Percentiles rank a stretch among this genome's conserved stretches.
phyloP scores from a whole-genome alignment of 371 early-diverging fungal genomes.

The Actinomucor elegans region DNA sequence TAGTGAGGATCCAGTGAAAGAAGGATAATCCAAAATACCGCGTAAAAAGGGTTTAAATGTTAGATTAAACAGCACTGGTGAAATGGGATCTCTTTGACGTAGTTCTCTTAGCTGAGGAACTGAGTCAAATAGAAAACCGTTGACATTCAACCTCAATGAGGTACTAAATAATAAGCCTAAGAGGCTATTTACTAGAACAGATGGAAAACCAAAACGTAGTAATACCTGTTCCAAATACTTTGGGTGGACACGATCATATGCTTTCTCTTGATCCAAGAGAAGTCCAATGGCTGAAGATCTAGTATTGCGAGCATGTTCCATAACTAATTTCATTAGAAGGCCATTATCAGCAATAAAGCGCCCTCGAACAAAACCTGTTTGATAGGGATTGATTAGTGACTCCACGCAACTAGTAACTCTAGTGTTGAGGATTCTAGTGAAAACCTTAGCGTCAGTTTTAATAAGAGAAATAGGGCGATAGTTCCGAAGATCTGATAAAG shows the following conservation, averaged over 20 bases:
- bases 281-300: not conserved
- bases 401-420: not conserved
- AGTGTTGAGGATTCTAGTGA: slow-evolving; percentile 16
- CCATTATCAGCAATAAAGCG: slow-evolving; percentile 25
- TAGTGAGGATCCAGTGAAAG: too few relatives aligned
- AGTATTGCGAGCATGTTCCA: slow-evolving; percentile 1
- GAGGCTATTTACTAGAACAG: not conserved
- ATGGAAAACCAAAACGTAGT: slow-evolving; percentile 1
- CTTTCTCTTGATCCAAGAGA: slow-evolving; percentile 1
- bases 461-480: slow-evolving; percentile 30
- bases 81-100: slow-evolving; percentile 29
- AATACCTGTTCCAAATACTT: not conserved
- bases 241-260: slow-evolving; percentile 18
- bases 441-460: slow-evolving; percentile 29
- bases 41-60: slow-evolving; percentile 33
- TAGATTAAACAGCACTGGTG: slow-evolving; percentile 30
- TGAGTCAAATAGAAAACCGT: slow-evolving; percentile 6
- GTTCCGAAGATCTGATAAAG: slow-evolving; percentile 10
- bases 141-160: slow-evolving; percentile 1
- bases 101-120: slow-evolving; percentile 19
- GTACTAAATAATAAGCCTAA: not conserved
- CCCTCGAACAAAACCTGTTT: slow-evolving; percentile 12
- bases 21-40: too few relatives aligned
- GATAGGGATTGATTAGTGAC: slow-evolving; percentile 8
- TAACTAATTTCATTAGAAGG: slow-evolving; percentile 7